A percentile compares a stretch with the other conserved stretches of the same genome.
Evolutionary conservation across 176 grass and related monocot species (phyloP).

Genomic region (Melocanna baccifera): DNA sequence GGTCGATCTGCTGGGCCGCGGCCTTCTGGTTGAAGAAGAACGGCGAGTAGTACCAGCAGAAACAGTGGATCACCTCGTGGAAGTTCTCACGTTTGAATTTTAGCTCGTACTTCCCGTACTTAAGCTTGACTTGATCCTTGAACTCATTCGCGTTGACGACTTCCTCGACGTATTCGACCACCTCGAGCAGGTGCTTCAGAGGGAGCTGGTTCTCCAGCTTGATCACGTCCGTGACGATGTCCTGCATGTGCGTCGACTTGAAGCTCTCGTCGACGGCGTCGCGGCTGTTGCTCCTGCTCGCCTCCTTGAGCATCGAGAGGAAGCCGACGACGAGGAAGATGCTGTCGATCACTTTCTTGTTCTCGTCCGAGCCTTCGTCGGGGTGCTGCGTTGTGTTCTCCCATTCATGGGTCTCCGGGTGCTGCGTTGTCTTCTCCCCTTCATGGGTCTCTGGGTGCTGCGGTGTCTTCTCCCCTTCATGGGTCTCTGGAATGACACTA

Average conservation of each 20-base stretch:
- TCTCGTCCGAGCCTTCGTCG: not conserved
- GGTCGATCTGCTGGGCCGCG: not conserved
- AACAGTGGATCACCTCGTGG: constrained; percentile 9
- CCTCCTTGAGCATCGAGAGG: constrained; percentile 20
- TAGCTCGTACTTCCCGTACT: not conserved
- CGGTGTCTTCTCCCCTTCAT: too few species aligned
- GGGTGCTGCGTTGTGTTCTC: not conserved
- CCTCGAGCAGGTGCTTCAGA: not conserved
- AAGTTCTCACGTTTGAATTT: not conserved
- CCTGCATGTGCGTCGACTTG: constrained; percentile 36
- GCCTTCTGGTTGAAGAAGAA: constrained; percentile 35
- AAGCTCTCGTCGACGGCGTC: constrained; percentile 29
- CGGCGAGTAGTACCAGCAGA: constrained; percentile 64
- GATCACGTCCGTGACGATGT: constrained; percentile 50
- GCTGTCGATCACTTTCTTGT: constrained; percentile 18
- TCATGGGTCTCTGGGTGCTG: too few species aligned
- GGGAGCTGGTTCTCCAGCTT: constrained; percentile 56
- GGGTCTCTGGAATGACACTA: too few species aligned
- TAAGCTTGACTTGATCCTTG: not conserved
- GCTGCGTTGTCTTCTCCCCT: too few species aligned
- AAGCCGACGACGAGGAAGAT: constrained; percentile 60
- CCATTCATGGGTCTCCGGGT: too few species aligned
- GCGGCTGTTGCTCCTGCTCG: not conserved
- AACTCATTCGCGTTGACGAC: not conserved
- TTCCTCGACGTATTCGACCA: not conserved